Percentiles rank a stretch among this genome's conserved stretches.
phyloP scores from a whole-genome alignment of 192 early-diverging fungal genomes.

The Lunasporangiospora selenospora region DNA sequence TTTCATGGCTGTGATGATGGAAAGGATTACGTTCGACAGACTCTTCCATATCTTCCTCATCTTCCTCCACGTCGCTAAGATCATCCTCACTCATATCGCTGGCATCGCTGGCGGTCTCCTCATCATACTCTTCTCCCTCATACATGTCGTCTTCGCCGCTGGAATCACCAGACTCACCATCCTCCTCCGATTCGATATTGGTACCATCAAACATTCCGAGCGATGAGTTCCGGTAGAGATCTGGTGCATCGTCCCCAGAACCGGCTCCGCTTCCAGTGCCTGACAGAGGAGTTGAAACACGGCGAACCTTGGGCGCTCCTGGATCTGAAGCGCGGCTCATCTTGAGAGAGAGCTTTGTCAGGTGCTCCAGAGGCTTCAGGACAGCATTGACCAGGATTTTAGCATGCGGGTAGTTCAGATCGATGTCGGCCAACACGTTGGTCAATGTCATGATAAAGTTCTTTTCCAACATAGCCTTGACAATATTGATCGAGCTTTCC shows the following conservation, averaged over 20 bases:
- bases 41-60: constrained; percentile 68
- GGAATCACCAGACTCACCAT: constrained; percentile 57
- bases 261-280: constrained; percentile 33
- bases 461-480: constrained; percentile 89
- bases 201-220: constrained; percentile 82
- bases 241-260: constrained; percentile 76
- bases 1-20: constrained; percentile 47
- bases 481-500: constrained; percentile 66
- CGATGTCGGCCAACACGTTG: constrained; percentile 81
- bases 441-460: constrained; percentile 83
- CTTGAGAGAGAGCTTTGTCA: constrained; percentile 90
- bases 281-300: constrained; percentile 51
- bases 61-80: constrained; percentile 60
- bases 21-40: constrained; percentile 53
- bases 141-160: constrained; percentile 69
- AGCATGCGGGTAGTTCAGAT: constrained; percentile 89
- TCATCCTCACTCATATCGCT: constrained; percentile 65
- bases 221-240: constrained; percentile 83
- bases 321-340: constrained; percentile 74
- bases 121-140: constrained; percentile 74
- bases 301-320: constrained; percentile 36
- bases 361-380: constrained; percentile 86
- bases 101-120: constrained; percentile 69
- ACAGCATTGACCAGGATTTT: constrained; percentile 77
- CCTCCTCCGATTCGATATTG: constrained; percentile 75